Conservation (phyloP, 2,329 filamentous ascomycete species). For the Fusarium sp. region DNA sequence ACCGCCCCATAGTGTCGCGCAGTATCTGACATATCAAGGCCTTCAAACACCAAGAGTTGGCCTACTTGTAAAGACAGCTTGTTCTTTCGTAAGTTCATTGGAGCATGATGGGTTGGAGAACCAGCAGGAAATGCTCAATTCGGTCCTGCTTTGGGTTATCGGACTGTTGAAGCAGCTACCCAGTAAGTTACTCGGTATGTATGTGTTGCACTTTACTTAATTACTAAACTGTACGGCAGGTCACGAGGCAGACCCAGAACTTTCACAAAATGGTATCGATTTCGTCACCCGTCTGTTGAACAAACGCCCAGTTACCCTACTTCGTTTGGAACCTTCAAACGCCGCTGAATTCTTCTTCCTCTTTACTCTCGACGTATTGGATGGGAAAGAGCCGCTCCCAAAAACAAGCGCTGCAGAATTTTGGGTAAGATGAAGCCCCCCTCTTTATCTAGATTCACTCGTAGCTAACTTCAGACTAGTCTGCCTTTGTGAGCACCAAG, state of each 20-base stretch:
- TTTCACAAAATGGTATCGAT: slow-evolving; percentile 80
- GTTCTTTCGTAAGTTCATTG: slow-evolving; percentile 74
- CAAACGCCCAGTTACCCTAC: slow-evolving; percentile 70
- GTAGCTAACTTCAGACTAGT: slow-evolving; percentile 52
- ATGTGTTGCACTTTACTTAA: background rate
- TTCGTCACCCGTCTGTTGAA: slow-evolving; percentile 74
- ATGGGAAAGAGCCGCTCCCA: slow-evolving; percentile 78
- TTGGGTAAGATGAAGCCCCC: slow-evolving; percentile 67
- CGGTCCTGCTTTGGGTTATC: slow-evolving; percentile 71
- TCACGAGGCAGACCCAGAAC: slow-evolving; percentile 77
- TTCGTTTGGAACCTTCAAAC: slow-evolving; percentile 66
- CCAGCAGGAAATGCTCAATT: slow-evolving; percentile 61
- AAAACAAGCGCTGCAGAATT: slow-evolving; percentile 81
- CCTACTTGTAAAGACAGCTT: slow-evolving; percentile 76
- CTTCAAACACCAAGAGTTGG: slow-evolving; percentile 75
- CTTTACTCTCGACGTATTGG: slow-evolving; percentile 77
- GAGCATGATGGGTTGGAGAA: slow-evolving; percentile 58
- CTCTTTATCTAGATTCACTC: no score
- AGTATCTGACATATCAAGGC: slow-evolving; percentile 71
- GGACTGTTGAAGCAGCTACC: slow-evolving; percentile 72
- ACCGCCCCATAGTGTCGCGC: slow-evolving; percentile 71
- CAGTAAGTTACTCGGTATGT: slow-evolving; percentile 54
- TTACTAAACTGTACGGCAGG: slow-evolving; percentile 55
- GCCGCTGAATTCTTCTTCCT: slow-evolving; percentile 75
- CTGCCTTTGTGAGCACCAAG: slow-evolving; percentile 64